Base-by-base conservation (phyloP, 495 filamentous ascomycete genomes). In the Penicillium canariense region DNA sequence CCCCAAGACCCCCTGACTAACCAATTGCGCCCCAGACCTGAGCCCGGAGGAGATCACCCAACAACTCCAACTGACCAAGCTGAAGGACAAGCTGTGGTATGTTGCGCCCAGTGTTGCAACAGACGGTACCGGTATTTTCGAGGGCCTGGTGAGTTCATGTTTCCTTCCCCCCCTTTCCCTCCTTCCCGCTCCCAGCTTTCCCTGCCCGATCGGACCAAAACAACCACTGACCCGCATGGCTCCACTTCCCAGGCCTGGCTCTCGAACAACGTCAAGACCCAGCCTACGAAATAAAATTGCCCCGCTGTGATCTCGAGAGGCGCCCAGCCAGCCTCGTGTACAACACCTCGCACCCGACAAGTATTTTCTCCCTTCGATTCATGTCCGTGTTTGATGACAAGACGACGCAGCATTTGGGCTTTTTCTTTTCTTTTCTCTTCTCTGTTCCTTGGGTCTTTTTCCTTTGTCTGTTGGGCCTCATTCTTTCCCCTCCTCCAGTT, bases 41-140 rank as follows among this genome's bases (percentile, higher is more conserved):
- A 86, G 81, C 63, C 90, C 91, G 3, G 78, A 88, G 58, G 91
- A 96, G 61, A 84, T 98, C 58, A 94, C 87, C 58, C 86, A 96
- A 54, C 81, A 81, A 48, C 85, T 98, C 31, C 82, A 95, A 68
- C 82, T 98, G 47, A 84, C 83, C 57, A 85, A 88, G 68, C 80
- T 97, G 46, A 95, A 89, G 68, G 88, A 96, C 63, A 92, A 91
- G 77, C 82, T 90, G 63, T 98, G 92, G 92, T 94, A 90, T 73
- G 95, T 97, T 44, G 89, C 92, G 66, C 95, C 95, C 31, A 96
- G 91, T 74, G 91, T 93, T 62, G 94, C 94, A 40, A 96, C 90
- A 31, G 90, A 89, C 22, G 93, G 92, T 27, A 94, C 94, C 59
- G 95, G 94, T 62, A 84, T 98, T 55, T 88, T 95, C 59, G 92